A percentile compares a stretch with the other conserved stretches of the same genome.
Conservation (phyloP, 108 stramenopile species). For the Tribonema minus region DNA sequence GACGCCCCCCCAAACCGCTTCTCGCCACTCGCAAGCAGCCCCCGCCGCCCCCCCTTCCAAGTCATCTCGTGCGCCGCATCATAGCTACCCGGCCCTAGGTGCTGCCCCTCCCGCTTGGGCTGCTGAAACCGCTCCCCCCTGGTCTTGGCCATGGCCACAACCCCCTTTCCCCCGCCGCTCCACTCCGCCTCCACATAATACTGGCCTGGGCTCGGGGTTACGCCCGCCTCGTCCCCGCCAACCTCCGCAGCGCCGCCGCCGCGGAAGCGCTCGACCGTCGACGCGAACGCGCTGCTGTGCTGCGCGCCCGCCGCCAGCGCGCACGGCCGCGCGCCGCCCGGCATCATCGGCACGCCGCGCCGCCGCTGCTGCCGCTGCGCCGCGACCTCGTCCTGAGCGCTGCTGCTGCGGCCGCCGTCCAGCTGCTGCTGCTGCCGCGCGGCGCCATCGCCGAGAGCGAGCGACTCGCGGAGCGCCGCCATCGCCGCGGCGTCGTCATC, state of each 20-base stretch:
- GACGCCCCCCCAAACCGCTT: conserved; percentile 3
- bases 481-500: conserved; percentile 4
- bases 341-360: background rate
- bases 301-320: background rate
- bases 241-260: background rate
- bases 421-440: background rate
- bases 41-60: background rate
- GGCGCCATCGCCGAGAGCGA: background rate
- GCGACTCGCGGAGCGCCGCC: background rate
- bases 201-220: background rate
- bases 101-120: background rate
- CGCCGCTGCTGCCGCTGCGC: background rate
- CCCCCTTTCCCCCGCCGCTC: background rate
- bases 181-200: background rate
- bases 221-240: background rate
- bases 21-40: conserved; percentile 22
- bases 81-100: conserved; percentile 33
- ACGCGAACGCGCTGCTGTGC: background rate
- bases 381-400: background rate
- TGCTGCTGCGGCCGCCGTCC: background rate
- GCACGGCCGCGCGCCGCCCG: background rate
- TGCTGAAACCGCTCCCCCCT: background rate
- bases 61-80: background rate
- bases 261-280: background rate
- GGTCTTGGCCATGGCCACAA: background rate